phyloP scores from a whole-genome alignment of 1,284 basidiomycete genomes.

The Leccinum griseonigrum region DNA sequence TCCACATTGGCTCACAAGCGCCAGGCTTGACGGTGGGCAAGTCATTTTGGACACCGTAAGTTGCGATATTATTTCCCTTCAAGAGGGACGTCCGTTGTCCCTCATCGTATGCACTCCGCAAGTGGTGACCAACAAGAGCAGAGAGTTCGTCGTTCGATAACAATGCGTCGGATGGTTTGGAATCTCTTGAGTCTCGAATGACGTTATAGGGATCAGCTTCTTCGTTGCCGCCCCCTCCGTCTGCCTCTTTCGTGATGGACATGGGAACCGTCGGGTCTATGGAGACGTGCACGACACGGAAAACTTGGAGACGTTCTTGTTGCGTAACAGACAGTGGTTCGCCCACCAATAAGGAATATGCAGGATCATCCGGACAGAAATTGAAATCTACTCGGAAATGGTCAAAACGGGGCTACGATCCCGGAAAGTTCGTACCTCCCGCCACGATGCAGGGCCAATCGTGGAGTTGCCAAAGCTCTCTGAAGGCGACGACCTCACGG shows the following conservation, averaged over 20 bases:
- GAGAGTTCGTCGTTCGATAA: slow-evolving; percentile 62
- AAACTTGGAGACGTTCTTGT: slow-evolving; percentile 51
- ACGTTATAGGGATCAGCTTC: slow-evolving; percentile 64
- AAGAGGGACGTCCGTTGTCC: slow-evolving; percentile 38
- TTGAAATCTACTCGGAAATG: slow-evolving; percentile 77
- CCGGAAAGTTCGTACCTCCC: slow-evolving; percentile 58
- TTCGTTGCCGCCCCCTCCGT: slow-evolving; percentile 46
- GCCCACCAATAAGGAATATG: slow-evolving; percentile 79
- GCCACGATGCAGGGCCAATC: slow-evolving; percentile 80
- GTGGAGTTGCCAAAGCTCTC: slow-evolving; percentile 42
- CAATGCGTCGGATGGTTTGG: slow-evolving; percentile 68
- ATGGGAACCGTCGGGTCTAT: slow-evolving; percentile 60
- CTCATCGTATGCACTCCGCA: slow-evolving; percentile 63
- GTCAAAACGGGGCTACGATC: slow-evolving; percentile 1
- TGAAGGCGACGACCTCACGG: slow-evolving; percentile 63
- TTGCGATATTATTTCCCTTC: slow-evolving; percentile 31
- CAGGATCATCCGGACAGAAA: slow-evolving; percentile 81
- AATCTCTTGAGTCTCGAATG: slow-evolving; percentile 75
- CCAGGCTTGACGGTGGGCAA: slow-evolving; percentile 46
- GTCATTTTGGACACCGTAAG: slow-evolving; percentile 49
- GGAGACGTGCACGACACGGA: slow-evolving; percentile 80
- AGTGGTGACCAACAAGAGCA: slow-evolving; percentile 43
- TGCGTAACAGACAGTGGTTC: slow-evolving; percentile 56
- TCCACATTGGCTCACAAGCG: slow-evolving; percentile 73
- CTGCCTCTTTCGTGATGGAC: slow-evolving; percentile 29